phyloP scores from a whole-genome alignment of 148 eudicot species.

The Simmondsia chinensis region DNA sequence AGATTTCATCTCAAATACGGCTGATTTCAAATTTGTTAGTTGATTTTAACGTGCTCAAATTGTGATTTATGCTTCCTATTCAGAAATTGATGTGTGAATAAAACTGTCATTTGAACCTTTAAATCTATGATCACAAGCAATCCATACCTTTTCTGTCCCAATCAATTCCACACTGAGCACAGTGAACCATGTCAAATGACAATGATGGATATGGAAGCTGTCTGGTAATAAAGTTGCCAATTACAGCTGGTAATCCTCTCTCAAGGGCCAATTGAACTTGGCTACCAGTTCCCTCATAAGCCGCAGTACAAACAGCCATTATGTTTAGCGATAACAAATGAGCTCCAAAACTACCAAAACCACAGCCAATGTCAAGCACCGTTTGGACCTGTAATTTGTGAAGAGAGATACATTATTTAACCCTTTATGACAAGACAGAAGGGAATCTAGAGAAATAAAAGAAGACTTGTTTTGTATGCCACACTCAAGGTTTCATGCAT shows the following conservation, averaged over 20 bases:
- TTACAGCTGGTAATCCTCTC: conserved; percentile 94
- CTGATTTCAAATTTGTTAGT: too few relatives aligned
- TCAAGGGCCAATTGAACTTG: conserved; percentile 92
- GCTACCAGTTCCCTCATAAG: conserved; percentile 89
- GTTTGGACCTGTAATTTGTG: conserved; percentile 52
- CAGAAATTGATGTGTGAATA: too few relatives aligned
- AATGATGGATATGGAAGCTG: conserved; percentile 94
- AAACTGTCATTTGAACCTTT: too few relatives aligned
- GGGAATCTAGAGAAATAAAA: too few relatives aligned
- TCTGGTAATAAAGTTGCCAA: conserved; percentile 70
- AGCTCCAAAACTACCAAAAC: conserved; percentile 95
- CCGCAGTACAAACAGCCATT: conserved; percentile 77
- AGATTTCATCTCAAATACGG: too few relatives aligned
- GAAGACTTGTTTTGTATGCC: too few relatives aligned
- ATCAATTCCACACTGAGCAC: conserved; percentile 88
- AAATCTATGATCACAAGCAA: too few relatives aligned
- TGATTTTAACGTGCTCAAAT: too few relatives aligned
- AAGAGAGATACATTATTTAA: conserved; percentile 1
- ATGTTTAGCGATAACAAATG: conserved; percentile 75
- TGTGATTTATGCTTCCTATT: too few relatives aligned
- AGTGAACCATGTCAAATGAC: conserved; percentile 92
- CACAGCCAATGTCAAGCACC: conserved; percentile 90
- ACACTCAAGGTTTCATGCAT: too few relatives aligned
- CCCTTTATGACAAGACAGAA: not conserved
- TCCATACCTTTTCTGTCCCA: conserved; percentile 93